Evolutionary conservation across 495 filamentous ascomycete species (phyloP).

Genomic region (Xylaria sp.): DNA sequence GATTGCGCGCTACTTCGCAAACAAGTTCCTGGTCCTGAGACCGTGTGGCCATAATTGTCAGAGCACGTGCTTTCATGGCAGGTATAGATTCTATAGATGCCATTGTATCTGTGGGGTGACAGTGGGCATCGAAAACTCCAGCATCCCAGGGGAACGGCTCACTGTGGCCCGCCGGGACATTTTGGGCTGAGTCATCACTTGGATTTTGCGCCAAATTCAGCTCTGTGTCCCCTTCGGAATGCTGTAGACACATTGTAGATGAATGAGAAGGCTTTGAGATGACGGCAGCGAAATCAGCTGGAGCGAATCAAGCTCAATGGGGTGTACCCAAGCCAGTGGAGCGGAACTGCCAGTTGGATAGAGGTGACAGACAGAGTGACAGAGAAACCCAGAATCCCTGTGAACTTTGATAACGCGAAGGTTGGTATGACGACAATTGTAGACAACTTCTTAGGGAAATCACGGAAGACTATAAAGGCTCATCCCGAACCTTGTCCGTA

Average conservation of each 20-base stretch:
- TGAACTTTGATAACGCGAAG: conserved; percentile 5
- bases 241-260: conserved; percentile 20
- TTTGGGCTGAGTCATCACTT: neutral
- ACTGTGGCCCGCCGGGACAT: conserved; percentile 23
- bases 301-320: neutral
- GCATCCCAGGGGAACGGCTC: conserved; percentile 79
- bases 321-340: neutral
- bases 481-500: neutral
- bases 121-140: conserved; percentile 91
- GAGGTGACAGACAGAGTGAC: neutral
- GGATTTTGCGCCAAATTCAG: neutral
- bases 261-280: neutral
- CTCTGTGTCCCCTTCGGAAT: conserved; percentile 3
- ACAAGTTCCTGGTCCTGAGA: conserved; percentile 88
- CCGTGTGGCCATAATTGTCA: conserved; percentile 92
- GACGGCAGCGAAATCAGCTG: neutral
- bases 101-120: conserved; percentile 98
- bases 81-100: conserved; percentile 69
- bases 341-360: neutral
- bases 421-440: neutral
- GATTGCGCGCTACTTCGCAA: conserved; percentile 64
- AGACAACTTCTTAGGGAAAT: neutral
- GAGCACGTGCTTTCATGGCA: conserved; percentile 74
- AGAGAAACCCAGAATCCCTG: neutral
- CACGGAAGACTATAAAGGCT: neutral